Evolutionary conservation across 192 early-diverging fungal genomes (phyloP).

Genomic region (Mortierella claussenii): DNA sequence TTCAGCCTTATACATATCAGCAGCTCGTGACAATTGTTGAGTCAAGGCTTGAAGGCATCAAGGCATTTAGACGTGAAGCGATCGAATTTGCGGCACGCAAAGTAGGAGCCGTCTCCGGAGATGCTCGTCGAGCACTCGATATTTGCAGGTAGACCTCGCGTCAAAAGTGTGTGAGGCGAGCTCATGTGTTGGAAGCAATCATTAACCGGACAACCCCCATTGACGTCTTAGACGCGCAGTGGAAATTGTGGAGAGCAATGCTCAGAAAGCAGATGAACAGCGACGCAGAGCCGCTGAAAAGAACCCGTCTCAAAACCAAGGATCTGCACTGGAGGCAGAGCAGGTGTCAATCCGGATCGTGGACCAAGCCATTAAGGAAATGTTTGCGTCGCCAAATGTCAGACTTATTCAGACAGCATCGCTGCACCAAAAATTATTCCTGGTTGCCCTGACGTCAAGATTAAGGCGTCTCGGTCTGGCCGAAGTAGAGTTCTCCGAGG

Average conservation of each 20-base stretch:
- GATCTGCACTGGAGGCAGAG: slow-evolving; percentile 11
- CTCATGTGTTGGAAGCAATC: too few species aligned
- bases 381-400: slow-evolving; percentile 84
- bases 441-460: slow-evolving; percentile 74
- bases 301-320: slow-evolving; percentile 7
- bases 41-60: slow-evolving; percentile 78
- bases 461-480: slow-evolving; percentile 73
- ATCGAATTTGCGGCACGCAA: slow-evolving; percentile 95
- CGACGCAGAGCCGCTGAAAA: slow-evolving; percentile 15
- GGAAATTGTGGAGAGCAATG: slow-evolving; percentile 71
- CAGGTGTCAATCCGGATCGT: slow-evolving; percentile 77
- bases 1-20: slow-evolving; percentile 88
- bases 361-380: slow-evolving; percentile 85
- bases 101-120: slow-evolving; percentile 94
- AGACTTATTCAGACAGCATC: slow-evolving; percentile 78
- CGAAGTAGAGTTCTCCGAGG: slow-evolving; percentile 80
- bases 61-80: slow-evolving; percentile 82
- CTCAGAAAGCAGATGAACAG: slow-evolving; percentile 24
- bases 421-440: slow-evolving; percentile 87
- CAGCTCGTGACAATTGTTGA: slow-evolving; percentile 90
- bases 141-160: slow-evolving; percentile 86
- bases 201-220: too few species aligned
- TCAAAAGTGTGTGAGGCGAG: too few species aligned
- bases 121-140: slow-evolving; percentile 94
- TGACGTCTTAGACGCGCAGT: slow-evolving; percentile 74